Conservation (phyloP, 2,329 filamentous ascomycete species). For the Alternaria solani region DNA sequence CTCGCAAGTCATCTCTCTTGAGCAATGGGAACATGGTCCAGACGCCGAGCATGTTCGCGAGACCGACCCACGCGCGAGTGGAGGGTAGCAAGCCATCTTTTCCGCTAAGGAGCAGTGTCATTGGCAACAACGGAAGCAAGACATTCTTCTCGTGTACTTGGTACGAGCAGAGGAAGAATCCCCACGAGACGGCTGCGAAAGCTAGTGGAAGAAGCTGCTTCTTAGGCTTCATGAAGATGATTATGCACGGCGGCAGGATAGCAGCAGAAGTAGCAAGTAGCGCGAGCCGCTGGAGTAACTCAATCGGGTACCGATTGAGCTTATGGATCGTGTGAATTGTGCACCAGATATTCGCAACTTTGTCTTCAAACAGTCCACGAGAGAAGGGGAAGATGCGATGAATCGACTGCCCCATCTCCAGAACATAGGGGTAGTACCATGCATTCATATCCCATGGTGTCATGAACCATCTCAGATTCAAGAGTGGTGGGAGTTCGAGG, state of each 20-base stretch:
- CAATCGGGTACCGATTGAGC: conserved; percentile 75
- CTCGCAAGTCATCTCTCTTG: conserved; percentile 79
- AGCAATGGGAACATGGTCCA: conserved; percentile 97
- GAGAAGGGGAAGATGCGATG: conserved; percentile 97
- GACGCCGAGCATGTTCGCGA: conserved; percentile 85
- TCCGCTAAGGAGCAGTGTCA: conserved; percentile 85
- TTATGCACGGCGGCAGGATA: conserved; percentile 79
- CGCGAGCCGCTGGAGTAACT: conserved; percentile 77
- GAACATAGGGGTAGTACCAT: conserved; percentile 75
- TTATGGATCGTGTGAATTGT: conserved; percentile 90
- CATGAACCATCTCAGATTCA: conserved; percentile 25
- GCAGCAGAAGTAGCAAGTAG: conserved; percentile 76
- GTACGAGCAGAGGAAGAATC: conserved; percentile 96
- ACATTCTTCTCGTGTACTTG: conserved; percentile 99
- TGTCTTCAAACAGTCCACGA: conserved; percentile 96
- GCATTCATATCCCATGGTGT: conserved; percentile 67
- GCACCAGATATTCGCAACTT: conserved; percentile 99
- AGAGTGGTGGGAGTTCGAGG: conserved; percentile 8
- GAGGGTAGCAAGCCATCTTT: conserved; percentile 79
- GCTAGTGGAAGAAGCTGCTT: conserved; percentile 80
- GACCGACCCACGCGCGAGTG: conserved; percentile 90
- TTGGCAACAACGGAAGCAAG: conserved; percentile 87
- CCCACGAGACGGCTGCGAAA: conserved; percentile 88
- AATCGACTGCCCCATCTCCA: conserved; percentile 83
- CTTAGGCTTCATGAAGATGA: conserved; percentile 80